Conservation (phyloP, 2,329 filamentous ascomycete species). For the Coleophoma eucalyptorum region DNA sequence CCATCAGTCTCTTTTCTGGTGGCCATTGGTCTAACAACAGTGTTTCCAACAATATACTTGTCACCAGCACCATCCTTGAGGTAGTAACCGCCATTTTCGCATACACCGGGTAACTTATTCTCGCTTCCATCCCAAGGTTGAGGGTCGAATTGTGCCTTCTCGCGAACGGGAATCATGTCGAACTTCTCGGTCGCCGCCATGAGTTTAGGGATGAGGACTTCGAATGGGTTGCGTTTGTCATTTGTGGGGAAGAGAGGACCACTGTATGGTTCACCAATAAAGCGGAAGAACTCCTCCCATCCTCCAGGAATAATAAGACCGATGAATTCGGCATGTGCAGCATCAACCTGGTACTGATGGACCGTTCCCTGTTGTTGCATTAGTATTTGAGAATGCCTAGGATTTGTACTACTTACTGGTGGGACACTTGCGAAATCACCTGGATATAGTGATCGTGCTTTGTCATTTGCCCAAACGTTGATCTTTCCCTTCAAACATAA, state of each 20-base stretch:
- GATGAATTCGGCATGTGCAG: slow-evolving; percentile 48
- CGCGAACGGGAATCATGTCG: slow-evolving; percentile 49
- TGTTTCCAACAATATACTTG: slow-evolving; percentile 39
- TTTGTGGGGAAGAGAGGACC: slow-evolving; percentile 46
- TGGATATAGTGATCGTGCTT: slow-evolving; percentile 46
- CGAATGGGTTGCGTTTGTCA: slow-evolving; percentile 47
- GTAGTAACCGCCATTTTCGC: slow-evolving; percentile 40
- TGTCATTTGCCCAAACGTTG: slow-evolving; percentile 55
- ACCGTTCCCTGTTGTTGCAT: slow-evolving; percentile 37
- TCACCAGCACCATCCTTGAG: slow-evolving; percentile 46
- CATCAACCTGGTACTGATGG: slow-evolving; percentile 52
- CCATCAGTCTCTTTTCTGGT: slow-evolving; percentile 41
- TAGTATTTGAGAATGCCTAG: neutral
- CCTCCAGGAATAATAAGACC: slow-evolving; percentile 53
- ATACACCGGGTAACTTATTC: slow-evolving; percentile 31
- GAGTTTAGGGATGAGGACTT: slow-evolving; percentile 48
- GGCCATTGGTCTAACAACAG: slow-evolving; percentile 43
- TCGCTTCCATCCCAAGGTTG: slow-evolving; percentile 37
- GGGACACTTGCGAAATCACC: slow-evolving; percentile 57
- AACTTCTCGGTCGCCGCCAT: slow-evolving; percentile 51
- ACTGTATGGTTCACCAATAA: slow-evolving; percentile 47
- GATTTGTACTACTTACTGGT: slow-evolving; percentile 34
- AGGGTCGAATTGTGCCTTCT: slow-evolving; percentile 41
- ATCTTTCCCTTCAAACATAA: slow-evolving; percentile 49
- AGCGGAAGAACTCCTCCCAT: slow-evolving; percentile 59